phyloP scores from a whole-genome alignment of 371 early-diverging fungal genomes.

The Apophysomyces elegans region DNA sequence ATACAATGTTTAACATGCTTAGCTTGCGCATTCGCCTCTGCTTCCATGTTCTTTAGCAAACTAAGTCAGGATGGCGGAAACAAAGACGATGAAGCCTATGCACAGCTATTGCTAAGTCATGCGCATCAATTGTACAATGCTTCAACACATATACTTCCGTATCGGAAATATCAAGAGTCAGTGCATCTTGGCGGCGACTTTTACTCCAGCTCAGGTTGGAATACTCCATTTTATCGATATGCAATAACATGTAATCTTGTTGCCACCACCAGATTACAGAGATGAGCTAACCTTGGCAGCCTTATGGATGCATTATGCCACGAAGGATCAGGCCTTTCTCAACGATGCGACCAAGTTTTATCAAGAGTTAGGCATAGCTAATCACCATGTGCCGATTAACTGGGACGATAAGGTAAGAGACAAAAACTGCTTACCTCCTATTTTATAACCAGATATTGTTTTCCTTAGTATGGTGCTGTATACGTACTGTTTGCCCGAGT shows the following conservation, averaged over 20 bases:
- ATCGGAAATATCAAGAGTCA: conserved; percentile 41
- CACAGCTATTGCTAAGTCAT: conserved; percentile 38
- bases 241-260: neutral
- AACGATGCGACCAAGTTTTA: conserved; percentile 35
- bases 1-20: neutral
- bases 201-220: conserved; percentile 40
- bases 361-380: conserved; percentile 15
- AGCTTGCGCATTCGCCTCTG: conserved; percentile 57
- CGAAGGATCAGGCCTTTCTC: conserved; percentile 33
- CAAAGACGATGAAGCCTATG: conserved; percentile 43
- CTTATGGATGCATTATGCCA: conserved; percentile 54
- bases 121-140: conserved; percentile 44
- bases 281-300: conserved; percentile 56
- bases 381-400: conserved; percentile 21
- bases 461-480: conserved; percentile 30
- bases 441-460: neutral
- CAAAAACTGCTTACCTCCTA: neutral
- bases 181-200: conserved; percentile 30
- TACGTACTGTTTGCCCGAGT: conserved; percentile 47
- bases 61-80: conserved; percentile 20
- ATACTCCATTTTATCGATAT: neutral
- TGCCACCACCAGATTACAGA: conserved; percentile 22
- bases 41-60: conserved; percentile 46
- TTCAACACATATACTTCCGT: conserved; percentile 28
- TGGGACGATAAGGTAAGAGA: conserved; percentile 34